These are phyloP conservation scores for Peterozyma toletana DNA, from an alignment of 805 yeast genomes.

Conservation along the genomic window DNA sequence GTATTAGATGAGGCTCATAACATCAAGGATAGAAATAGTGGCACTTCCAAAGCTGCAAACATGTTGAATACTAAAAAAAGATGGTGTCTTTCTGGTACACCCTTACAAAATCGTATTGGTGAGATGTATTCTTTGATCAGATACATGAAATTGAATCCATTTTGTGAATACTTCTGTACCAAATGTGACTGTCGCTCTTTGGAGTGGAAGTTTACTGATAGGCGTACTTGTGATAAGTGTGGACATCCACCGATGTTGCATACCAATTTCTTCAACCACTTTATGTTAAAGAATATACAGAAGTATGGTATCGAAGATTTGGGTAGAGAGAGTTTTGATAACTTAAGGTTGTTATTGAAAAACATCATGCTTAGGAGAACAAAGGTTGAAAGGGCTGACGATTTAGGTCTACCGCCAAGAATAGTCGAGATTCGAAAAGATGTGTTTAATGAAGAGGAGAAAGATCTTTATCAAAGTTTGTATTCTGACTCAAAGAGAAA, in stretches of 20 bases:
- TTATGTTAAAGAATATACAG: conserved; percentile 90
- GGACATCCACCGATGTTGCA: conserved; percentile 94
- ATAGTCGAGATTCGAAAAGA: conserved; percentile 85
- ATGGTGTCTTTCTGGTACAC: conserved; percentile 95
- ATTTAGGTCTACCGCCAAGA: conserved; percentile 94
- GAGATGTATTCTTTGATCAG: conserved; percentile 91
- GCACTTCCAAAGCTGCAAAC: conserved; percentile 90
- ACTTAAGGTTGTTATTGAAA: conserved; percentile 65
- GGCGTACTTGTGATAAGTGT: conserved; percentile 79
- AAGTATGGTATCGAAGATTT: conserved; percentile 76
- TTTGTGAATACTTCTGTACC: conserved; percentile 87
- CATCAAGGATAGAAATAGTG: conserved; percentile 89
- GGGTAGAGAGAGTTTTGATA: conserved; percentile 69
- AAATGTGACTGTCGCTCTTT: conserved; percentile 78
- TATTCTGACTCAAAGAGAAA: conserved; percentile 83
- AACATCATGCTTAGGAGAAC: conserved; percentile 92
- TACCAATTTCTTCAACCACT: conserved; percentile 91
- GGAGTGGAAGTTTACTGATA: conserved; percentile 80
- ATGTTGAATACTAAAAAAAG: conserved; percentile 61
- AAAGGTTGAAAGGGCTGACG: conserved; percentile 94
- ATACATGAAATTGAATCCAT: conserved; percentile 78
- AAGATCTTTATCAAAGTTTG: conserved; percentile 81
- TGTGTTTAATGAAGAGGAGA: conserved; percentile 88
- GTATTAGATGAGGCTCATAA: conserved; percentile 96
- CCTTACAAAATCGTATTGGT: conserved; percentile 92